phyloP scores from a whole-genome alignment of 140 eudicot species.

The Ambrosia hybrid region DNA sequence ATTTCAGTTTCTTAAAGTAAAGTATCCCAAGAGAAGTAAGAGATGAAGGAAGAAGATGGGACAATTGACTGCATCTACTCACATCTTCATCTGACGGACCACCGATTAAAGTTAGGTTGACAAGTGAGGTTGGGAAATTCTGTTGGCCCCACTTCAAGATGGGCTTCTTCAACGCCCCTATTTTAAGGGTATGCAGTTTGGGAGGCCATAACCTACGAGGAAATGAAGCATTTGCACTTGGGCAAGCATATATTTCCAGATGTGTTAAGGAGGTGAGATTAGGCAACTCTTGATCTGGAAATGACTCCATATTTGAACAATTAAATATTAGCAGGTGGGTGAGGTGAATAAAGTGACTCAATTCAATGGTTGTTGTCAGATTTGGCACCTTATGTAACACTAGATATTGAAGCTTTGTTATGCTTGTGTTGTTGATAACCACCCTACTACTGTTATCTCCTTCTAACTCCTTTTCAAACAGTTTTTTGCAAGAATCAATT shows the following conservation, averaged over 20 bases:
- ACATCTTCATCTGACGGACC: background rate
- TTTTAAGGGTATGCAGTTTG: background rate
- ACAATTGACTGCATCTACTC: background rate
- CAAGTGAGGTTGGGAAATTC: conserved; percentile 4
- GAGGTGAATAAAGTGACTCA: background rate
- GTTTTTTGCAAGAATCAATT: background rate
- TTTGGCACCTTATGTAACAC: background rate
- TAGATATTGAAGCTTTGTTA: background rate
- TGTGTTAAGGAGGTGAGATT: background rate
- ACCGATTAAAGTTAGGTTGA: background rate
- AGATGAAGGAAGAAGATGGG: conserved; percentile 13
- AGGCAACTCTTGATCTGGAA: background rate
- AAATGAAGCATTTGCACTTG: background rate
- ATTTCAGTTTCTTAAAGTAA: background rate
- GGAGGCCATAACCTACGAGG: conserved; percentile 6
- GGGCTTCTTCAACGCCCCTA: background rate
- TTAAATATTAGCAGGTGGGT: background rate
- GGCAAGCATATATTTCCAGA: background rate
- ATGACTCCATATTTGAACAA: background rate
- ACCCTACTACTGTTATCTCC: background rate
- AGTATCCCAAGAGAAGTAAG: background rate
- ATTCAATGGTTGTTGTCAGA: background rate
- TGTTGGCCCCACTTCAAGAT: background rate
- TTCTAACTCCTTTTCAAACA: background rate
- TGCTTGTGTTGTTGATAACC: background rate